phyloP scores from a whole-genome alignment of 106 monocot species.

The Dendrobium officinale region DNA sequence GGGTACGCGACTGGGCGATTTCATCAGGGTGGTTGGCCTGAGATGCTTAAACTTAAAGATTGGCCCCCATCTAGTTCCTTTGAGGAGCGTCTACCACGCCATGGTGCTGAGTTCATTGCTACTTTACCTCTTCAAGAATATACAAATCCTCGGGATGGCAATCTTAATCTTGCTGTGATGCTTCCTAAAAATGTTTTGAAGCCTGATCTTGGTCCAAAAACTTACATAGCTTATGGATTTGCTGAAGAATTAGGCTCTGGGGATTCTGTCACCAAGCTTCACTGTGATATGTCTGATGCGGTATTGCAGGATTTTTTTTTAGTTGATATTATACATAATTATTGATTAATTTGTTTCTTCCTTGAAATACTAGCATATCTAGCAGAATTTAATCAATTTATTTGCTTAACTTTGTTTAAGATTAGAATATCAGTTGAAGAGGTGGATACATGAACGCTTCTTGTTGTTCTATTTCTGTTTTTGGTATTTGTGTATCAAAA shows the following conservation, averaged over 20 bases:
- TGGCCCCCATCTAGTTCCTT: conserved; percentile 86
- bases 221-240: conserved; percentile 93
- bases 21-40: conserved; percentile 54
- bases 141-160: conserved; percentile 73
- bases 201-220: conserved; percentile 90
- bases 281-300: conserved; percentile 98
- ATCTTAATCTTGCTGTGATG: conserved; percentile 71
- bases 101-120: conserved; percentile 80
- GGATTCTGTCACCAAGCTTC: conserved; percentile 98
- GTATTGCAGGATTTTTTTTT: conserved; percentile 18
- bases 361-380: neutral
- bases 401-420: neutral
- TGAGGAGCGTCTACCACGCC: conserved; percentile 82
- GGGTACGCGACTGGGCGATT: conserved; percentile 64
- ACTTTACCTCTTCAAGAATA: conserved; percentile 87
- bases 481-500: neutral
- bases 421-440: neutral
- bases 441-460: neutral
- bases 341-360: neutral
- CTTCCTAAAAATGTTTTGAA: conserved; percentile 56
- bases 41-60: conserved; percentile 95
- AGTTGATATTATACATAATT: neutral
- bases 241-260: conserved; percentile 72
- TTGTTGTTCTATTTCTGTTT: neutral
- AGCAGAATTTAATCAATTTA: neutral